phyloP scores from a whole-genome alignment of 345 rosid genomes.

The Garcia nutans region DNA sequence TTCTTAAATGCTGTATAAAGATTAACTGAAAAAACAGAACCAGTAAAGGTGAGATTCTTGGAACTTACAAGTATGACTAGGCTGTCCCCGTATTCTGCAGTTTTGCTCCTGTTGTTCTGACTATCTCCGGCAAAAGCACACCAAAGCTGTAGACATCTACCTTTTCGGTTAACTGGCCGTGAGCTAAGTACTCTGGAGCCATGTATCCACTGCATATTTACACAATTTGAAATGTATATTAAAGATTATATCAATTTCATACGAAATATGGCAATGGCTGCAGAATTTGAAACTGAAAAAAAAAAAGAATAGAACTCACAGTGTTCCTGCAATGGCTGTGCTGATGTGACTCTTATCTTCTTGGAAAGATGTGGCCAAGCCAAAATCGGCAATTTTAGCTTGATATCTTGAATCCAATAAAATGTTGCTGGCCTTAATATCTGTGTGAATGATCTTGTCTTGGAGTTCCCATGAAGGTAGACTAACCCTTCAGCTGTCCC shows the following conservation, averaged over 20 bases:
- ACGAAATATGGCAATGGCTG: not conserved
- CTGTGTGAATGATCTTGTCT: slow-evolving; percentile 78
- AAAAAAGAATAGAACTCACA: slow-evolving; percentile 52
- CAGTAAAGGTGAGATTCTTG: not conserved
- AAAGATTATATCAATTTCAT: not conserved
- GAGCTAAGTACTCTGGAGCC: slow-evolving; percentile 94
- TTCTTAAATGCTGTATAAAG: not conserved
- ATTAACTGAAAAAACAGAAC: not conserved
- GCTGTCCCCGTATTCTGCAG: slow-evolving; percentile 76
- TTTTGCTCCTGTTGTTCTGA: slow-evolving; percentile 69
- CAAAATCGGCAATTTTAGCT: slow-evolving; percentile 92
- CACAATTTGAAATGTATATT: not conserved
- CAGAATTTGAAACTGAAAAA: too few relatives aligned
- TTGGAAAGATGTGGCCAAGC: slow-evolving; percentile 85
- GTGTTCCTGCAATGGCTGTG: slow-evolving; percentile 95
- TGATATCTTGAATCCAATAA: slow-evolving; percentile 74
- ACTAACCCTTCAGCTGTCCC: slow-evolving; percentile 89
- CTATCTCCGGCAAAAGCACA: slow-evolving; percentile 76
- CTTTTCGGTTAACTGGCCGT: slow-evolving; percentile 92
- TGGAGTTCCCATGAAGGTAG: slow-evolving; percentile 75
- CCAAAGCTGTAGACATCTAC: slow-evolving; percentile 90
- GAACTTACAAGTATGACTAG: slow-evolving; percentile 66
- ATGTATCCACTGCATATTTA: slow-evolving; percentile 72
- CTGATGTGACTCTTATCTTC: slow-evolving; percentile 93
- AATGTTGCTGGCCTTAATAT: slow-evolving; percentile 86